These are phyloP conservation scores for Pseudocercospora fuligena DNA, from an alignment of 2,329 filamentous ascomycete genomes.

Conservation along the genomic window DNA sequence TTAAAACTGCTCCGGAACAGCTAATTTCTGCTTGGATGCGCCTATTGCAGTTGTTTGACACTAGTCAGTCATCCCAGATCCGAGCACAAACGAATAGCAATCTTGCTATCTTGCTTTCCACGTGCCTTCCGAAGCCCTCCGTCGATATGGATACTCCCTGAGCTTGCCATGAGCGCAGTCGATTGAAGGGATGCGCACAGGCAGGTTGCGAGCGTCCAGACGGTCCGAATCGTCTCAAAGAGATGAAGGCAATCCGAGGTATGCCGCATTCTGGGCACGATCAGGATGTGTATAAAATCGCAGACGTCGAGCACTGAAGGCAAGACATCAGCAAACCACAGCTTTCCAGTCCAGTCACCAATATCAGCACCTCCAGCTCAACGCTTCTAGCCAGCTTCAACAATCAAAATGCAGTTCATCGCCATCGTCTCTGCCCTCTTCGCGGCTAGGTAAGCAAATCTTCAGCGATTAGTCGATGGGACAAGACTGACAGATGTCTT, in stretches of 20 bases:
- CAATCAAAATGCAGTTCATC: constrained; percentile 1
- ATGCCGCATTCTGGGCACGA: background rate
- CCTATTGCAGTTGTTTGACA: background rate
- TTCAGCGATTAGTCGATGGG: no score
- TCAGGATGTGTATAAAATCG: background rate
- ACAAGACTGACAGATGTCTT: background rate
- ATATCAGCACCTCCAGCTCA: background rate
- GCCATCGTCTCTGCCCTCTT: constrained; percentile 1
- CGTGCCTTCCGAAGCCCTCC: background rate
- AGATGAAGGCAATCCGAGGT: background rate
- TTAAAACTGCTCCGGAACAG: background rate
- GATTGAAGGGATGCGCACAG: background rate
- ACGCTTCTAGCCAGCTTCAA: background rate
- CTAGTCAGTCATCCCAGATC: background rate
- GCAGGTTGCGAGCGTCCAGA: background rate
- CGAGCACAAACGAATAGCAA: background rate
- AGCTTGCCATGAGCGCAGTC: background rate
- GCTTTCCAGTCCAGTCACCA: background rate
- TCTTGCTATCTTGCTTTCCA: background rate
- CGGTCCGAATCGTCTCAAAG: background rate
- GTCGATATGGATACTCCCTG: background rate
- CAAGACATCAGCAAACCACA: background rate
- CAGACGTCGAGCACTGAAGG: background rate
- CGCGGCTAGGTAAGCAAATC: background rate
- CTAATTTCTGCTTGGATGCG: background rate